Base-by-base conservation (phyloP, 2,329 filamentous ascomycete species). In the Cladorrhinum sp. region DNA sequence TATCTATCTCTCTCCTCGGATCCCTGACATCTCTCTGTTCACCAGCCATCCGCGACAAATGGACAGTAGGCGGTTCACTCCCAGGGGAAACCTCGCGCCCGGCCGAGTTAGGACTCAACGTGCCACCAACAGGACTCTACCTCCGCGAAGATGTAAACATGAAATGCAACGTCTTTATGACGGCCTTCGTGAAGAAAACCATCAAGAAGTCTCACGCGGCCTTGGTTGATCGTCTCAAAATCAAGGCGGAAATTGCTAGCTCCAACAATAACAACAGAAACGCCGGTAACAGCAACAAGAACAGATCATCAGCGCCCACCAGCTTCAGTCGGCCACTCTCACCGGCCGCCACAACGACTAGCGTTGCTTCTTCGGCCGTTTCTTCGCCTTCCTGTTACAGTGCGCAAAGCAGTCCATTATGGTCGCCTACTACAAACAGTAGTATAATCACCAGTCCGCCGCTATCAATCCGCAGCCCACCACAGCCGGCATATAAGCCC, bases 61-160 rank as follows among this genome's bases (percentile, higher is more conserved):
- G 91, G 91, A 86, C 81, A 8, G 78, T 96, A 3, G 86, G 84
- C 50, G 92, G 92, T 9, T 85, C 83, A 9, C 76, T 90, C 48
- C 87, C 88, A 0, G 89, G 88, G 18, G 91, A 96, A 73, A 82
- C 85, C 1, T 78, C 80, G 27, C 82, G 88, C 68, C 79, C 85
- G 0, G 75, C 83, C 10, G 90, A 93, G 75, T 74, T 90, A 22
- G 89, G 87, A 4, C 74, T 90, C 5, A 82, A 82, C 13, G 84
- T 81, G 0, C 91, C 91, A 0, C 74, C 80, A 22, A 78, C 84
- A 45, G 92, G 91, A 0, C 77, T 96, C 12, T 96, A 92, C 71
- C 77, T 96, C 48, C 82, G 89, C n/a, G 92, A 96, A 77, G 92
- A 96, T 66, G 87, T 95, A 53, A 88, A 92, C 64, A 86, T 96